phyloP scores from a whole-genome alignment of 1,139 yeast genomes.

The Oligophagozyma castellii region DNA sequence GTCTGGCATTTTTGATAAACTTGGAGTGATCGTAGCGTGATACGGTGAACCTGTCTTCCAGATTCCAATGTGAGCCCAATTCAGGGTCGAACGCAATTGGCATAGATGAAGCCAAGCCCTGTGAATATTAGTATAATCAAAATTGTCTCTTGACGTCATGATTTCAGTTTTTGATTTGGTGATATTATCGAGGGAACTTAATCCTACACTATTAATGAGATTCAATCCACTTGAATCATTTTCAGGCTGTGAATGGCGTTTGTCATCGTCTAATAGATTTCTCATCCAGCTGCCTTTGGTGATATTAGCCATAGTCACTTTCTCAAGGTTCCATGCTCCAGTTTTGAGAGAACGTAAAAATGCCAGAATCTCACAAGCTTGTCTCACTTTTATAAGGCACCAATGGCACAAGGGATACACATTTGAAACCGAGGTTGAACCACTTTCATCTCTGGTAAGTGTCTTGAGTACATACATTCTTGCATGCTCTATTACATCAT shows the following conservation, averaged over 20 bases:
- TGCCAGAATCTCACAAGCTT: constrained; percentile 67
- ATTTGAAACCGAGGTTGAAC: constrained; percentile 21
- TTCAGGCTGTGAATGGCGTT: constrained; percentile 5
- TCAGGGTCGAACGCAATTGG: constrained; percentile 45
- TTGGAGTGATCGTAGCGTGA: constrained; percentile 24
- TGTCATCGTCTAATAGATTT: background rate
- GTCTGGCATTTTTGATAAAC: too few species aligned
- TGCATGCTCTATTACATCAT: constrained; percentile 59
- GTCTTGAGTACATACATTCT: constrained; percentile 56
- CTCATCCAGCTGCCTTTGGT: constrained; percentile 8
- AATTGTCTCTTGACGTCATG: too few species aligned
- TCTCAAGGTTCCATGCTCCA: constrained; percentile 37
- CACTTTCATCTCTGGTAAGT: constrained; percentile 16
- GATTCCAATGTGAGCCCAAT: constrained; percentile 74
- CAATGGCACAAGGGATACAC: constrained; percentile 71
- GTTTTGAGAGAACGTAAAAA: constrained; percentile 50
- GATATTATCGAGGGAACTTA: constrained; percentile 6
- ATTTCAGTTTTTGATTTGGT: too few species aligned
- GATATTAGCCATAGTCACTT: constrained; percentile 17
- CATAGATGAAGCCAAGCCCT: constrained; percentile 48
- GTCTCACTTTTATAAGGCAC: constrained; percentile 67
- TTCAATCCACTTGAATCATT: constrained; percentile 15
- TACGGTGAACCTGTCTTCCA: constrained; percentile 27
- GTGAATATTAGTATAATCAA: constrained; percentile 21
- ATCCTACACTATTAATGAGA: constrained; percentile 14